Conservation (phyloP, 1,284 basidiomycete genomes). For the Rhodotorula sp. region DNA sequence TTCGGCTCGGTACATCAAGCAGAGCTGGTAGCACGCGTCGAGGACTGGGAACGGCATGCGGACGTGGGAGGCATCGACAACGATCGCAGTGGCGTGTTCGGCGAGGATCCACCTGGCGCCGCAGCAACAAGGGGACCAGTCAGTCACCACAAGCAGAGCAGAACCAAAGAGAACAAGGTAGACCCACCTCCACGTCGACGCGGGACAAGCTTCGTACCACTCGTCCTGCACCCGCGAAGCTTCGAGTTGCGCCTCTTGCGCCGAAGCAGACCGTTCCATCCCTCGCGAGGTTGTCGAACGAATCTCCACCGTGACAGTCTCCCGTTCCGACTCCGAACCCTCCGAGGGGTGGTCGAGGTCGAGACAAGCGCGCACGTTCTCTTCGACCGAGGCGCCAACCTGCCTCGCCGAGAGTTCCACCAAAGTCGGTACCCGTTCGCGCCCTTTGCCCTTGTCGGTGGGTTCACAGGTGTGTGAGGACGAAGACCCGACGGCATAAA, state of each 20-base stretch:
- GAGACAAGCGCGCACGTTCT: background rate
- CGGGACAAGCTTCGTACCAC: slow-evolving; percentile 15
- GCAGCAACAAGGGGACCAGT: background rate
- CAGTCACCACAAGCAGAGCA: fast-evolving
- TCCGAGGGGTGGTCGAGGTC: background rate
- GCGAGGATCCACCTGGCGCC: slow-evolving; percentile 14
- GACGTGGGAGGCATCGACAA: background rate
- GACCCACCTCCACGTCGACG: slow-evolving; percentile 1
- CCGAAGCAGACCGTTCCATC: background rate
- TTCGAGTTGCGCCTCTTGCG: slow-evolving; percentile 8
- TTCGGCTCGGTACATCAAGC: background rate
- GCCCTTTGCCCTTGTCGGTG: background rate
- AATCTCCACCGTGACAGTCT: background rate
- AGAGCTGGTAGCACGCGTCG: slow-evolving; percentile 7
- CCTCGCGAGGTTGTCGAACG: background rate
- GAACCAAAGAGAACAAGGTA: background rate
- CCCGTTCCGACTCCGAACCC: background rate
- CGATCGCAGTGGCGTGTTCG: slow-evolving; percentile 15
- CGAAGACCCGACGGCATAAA: background rate
- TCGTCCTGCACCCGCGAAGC: slow-evolving; percentile 6
- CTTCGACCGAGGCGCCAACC: slow-evolving; percentile 16
- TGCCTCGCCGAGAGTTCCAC: slow-evolving; percentile 7
- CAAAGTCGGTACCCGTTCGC: background rate
- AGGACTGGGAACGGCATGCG: background rate
- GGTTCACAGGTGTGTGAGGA: background rate